Evolutionary conservation across 306 rosid genomes (phyloP).

Genomic region (Sindora glabra): DNA sequence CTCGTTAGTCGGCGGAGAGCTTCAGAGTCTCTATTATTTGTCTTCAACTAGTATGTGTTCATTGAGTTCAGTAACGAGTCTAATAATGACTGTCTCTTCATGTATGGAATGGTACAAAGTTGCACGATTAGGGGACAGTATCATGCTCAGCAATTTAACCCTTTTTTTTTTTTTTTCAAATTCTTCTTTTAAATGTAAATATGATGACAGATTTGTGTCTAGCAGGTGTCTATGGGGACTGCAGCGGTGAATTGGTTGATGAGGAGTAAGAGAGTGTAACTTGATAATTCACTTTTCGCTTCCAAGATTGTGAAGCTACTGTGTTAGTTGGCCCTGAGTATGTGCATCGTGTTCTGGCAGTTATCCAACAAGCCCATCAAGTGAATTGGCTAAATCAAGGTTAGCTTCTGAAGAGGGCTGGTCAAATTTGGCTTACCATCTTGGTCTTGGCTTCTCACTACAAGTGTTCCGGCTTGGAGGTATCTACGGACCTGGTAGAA

Average conservation of each 20-base stretch:
- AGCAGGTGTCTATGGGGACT: too few species aligned
- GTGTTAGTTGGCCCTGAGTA: not conserved
- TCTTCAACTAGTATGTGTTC: constrained; percentile 68
- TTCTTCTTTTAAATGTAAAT: too few species aligned
- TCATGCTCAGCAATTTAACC: not conserved
- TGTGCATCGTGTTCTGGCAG: constrained; percentile 37
- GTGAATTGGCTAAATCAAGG: constrained; percentile 50
- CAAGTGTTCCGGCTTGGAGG: constrained; percentile 80
- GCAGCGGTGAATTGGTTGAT: too few species aligned
- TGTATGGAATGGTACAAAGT: too few species aligned
- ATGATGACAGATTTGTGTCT: too few species aligned
- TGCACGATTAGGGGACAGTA: too few species aligned
- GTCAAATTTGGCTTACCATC: constrained; percentile 44
- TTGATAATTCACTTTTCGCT: too few species aligned
- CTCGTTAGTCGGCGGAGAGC: constrained; percentile 40
- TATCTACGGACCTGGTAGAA: constrained; percentile 95
- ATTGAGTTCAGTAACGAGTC: constrained; percentile 6
- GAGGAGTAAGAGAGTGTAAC: too few species aligned
- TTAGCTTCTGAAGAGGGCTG: constrained; percentile 74
- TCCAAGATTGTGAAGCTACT: constrained; percentile 11
- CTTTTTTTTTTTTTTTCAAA: not conserved
- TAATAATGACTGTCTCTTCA: not conserved
- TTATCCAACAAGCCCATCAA: constrained; percentile 48
- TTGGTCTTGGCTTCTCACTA: constrained; percentile 48
- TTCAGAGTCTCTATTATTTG: constrained; percentile 77